A percentile compares a stretch with the other conserved stretches of the same genome.
These are phyloP conservation scores for Yamadazyma songkhlaensis DNA, from an alignment of 1,139 yeast species.

Conservation along the genomic window DNA sequence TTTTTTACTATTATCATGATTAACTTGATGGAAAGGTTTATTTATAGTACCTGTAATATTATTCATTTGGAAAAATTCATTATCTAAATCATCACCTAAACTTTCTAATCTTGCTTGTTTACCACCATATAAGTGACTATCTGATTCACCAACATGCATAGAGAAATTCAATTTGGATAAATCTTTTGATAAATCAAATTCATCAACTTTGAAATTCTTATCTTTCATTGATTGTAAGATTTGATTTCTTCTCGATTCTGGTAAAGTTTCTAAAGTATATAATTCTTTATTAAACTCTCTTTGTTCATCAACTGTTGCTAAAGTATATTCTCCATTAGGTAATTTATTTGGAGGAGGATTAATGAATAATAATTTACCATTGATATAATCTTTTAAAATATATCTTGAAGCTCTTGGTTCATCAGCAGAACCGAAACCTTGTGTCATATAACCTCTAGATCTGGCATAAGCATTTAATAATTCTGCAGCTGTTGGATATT, in stretches of 20 bases:
- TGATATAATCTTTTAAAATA: constrained; percentile 90
- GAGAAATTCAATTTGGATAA: constrained; percentile 74
- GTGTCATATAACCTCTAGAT: constrained; percentile 97
- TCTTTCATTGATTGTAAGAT: constrained; percentile 56
- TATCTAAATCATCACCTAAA: constrained; percentile 77
- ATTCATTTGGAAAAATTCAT: constrained; percentile 75
- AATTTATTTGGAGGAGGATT: constrained; percentile 75
- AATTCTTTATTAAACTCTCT: constrained; percentile 69
- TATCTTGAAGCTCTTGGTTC: constrained; percentile 94
- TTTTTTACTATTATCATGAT: constrained; percentile 49
- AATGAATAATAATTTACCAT: constrained; percentile 80
- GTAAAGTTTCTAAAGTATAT: constrained; percentile 61
- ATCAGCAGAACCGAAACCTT: constrained; percentile 96
- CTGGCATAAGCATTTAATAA: constrained; percentile 89
- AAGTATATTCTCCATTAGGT: constrained; percentile 37
- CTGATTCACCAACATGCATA: constrained; percentile 52
- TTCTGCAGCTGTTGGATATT: constrained; percentile 83
- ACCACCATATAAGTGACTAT: constrained; percentile 62
- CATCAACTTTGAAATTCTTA: constrained; percentile 49
- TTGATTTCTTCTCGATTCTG: constrained; percentile 74
- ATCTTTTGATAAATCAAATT: constrained; percentile 67
- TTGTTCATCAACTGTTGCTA: constrained; percentile 43
- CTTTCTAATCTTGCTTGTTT: constrained; percentile 75
- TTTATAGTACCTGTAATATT: constrained; percentile 60
- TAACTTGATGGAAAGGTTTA: constrained; percentile 69